Evolutionary conservation across 495 filamentous ascomycete genomes (phyloP).

Genomic region (Penicillium parvum): DNA sequence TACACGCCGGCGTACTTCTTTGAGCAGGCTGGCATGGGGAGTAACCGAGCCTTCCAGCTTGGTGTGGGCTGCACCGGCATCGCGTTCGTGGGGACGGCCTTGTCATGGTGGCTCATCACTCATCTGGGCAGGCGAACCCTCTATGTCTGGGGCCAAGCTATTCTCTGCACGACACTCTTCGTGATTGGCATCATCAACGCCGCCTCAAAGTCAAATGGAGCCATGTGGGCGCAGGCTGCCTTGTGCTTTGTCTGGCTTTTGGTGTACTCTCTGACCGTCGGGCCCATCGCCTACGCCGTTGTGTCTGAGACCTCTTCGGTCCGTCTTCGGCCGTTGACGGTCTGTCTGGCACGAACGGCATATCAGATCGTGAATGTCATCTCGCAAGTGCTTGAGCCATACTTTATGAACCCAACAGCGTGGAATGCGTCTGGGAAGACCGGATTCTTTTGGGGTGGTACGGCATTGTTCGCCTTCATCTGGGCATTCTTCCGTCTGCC

Average conservation of each 20-base stretch:
- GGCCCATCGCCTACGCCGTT: constrained; percentile 67
- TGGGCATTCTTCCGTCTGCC: constrained; percentile 68
- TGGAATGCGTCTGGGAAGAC: constrained; percentile 64
- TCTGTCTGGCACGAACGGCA: constrained; percentile 56
- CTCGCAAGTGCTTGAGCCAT: constrained; percentile 59
- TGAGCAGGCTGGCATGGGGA: constrained; percentile 58
- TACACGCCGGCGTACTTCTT: constrained; percentile 72
- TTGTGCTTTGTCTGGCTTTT: constrained; percentile 65
- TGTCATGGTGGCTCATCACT: constrained; percentile 49
- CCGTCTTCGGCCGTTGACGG: constrained; percentile 63
- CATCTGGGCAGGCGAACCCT: constrained; percentile 60
- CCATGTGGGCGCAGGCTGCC: constrained; percentile 38
- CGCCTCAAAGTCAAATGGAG: constrained; percentile 36
- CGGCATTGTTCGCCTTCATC: constrained; percentile 57
- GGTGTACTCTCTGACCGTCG: constrained; percentile 64
- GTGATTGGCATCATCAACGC: constrained; percentile 63
- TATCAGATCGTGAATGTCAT: constrained; percentile 65
- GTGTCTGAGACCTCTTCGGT: constrained; percentile 66
- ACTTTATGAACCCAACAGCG: constrained; percentile 63
- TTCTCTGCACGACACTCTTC: constrained; percentile 53
- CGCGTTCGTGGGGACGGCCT: constrained; percentile 52
- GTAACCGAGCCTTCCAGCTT: constrained; percentile 49
- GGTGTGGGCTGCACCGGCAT: constrained; percentile 52
- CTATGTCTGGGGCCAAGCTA: constrained; percentile 60
- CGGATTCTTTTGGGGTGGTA: constrained; percentile 66